Conservation (phyloP, 2,329 filamentous ascomycete genomes). For the Cordyceps farinosa region DNA sequence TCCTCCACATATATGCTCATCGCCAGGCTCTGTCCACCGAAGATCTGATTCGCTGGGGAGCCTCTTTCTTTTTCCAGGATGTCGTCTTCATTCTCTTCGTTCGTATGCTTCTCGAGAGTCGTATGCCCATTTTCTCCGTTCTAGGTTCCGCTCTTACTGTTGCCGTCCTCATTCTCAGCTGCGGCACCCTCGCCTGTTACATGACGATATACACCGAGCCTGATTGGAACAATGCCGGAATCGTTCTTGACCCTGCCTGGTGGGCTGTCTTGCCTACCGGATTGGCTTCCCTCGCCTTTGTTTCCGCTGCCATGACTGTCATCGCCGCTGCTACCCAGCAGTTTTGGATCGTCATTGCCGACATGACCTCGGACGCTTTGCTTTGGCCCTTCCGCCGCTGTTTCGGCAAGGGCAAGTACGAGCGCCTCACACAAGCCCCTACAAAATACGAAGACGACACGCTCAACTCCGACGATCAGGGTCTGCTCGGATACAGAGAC, state of each 20-base stretch:
- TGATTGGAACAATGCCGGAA: conserved; percentile 16
- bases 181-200: conserved; percentile 16
- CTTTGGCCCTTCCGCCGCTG: conserved; percentile 9
- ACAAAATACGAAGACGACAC: conserved; percentile 16
- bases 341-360: conserved; percentile 13
- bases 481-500: conserved; percentile 2
- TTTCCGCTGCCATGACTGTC: conserved; percentile 9
- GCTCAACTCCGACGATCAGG: conserved; percentile 1
- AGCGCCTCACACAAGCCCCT: neutral
- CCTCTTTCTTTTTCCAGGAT: conserved; percentile 18
- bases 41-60: conserved; percentile 11
- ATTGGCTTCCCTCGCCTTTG: conserved; percentile 15
- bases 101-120: conserved; percentile 12
- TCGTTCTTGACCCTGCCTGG: conserved; percentile 18
- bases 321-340: conserved; percentile 14
- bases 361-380: conserved; percentile 14
- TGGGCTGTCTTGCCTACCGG: conserved; percentile 17
- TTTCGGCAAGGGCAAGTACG: conserved; percentile 1
- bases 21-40: conserved; percentile 8
- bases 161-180: conserved; percentile 44
- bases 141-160: conserved; percentile 15
- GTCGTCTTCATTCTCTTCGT: conserved; percentile 15
- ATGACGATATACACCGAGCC: conserved; percentile 18
- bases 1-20: conserved; percentile 16
- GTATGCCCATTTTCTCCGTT: conserved; percentile 3